phyloP scores from a whole-genome alignment of 208 protist genomes.

The Leishmania gerbilli region DNA sequence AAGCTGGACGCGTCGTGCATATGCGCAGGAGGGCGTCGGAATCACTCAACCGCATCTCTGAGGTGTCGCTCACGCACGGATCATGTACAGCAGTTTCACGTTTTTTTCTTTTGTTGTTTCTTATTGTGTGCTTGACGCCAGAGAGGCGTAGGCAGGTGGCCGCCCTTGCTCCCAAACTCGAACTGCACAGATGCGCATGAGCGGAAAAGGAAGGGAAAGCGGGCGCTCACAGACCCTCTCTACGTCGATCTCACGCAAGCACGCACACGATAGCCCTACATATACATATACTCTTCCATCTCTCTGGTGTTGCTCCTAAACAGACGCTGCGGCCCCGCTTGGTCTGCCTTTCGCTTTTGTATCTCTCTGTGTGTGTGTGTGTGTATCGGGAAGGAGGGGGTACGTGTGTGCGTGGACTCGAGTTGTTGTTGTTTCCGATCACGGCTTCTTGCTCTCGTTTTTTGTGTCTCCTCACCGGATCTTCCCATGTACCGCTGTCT shows the following conservation, averaged over 20 bases:
- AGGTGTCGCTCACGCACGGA: not conserved
- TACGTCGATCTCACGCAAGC: not conserved
- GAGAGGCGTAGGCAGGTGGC: not conserved
- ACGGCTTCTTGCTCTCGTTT: not conserved
- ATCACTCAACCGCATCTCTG: not conserved
- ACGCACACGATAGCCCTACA: not conserved
- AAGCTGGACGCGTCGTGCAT: not conserved
- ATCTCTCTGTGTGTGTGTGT: no score
- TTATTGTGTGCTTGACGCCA: not conserved
- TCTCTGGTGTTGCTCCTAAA: not conserved
- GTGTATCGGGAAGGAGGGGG: no score
- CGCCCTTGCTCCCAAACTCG: not conserved
- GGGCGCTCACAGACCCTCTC: not conserved
- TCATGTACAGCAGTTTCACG: not conserved
- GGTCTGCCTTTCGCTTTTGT: no score
- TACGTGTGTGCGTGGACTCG: not conserved
- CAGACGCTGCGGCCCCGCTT: not conserved
- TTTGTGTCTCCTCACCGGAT: constrained; percentile 14
- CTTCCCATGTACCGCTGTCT: not conserved
- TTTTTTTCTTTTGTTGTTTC: not conserved
- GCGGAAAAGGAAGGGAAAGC: not conserved
- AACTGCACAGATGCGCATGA: not conserved
- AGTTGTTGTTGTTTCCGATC: not conserved
- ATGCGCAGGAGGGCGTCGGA: not conserved
- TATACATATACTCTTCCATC: not conserved